Base-by-base conservation (phyloP, 495 filamentous ascomycete species). In the Daldinia bambusicola region DNA sequence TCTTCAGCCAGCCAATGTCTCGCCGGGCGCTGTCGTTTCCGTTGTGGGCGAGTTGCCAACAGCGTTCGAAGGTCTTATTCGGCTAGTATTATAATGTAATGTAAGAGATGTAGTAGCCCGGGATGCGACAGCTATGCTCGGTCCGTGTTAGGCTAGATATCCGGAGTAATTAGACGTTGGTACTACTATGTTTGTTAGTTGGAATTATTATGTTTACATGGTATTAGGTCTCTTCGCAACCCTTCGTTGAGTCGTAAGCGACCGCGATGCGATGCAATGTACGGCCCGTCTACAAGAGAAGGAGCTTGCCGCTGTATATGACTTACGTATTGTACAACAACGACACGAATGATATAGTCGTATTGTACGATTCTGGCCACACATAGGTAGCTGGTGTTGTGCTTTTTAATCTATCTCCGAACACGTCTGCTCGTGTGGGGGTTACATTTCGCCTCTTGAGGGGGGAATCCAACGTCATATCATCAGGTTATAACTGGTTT, bases 1-100 rank as follows among this genome's bases (percentile, higher is more conserved):
- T 73, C 65, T 73, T 66, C 70, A 73, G 70, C 66, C 38, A 37
- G 66, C 66, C 62, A 62, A 55, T 69, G 60, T 61, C 61, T 66
- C 55, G 41, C 16, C 14, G 48, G 13, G 12, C 51, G 45, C 45
- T 52, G 69, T 69, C 66, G 55, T 66, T 73, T 61, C 65, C 66
- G 30, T 63, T 66, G 52, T 62, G 61, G 66, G 61, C 66, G n/a
- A 69, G 66, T 38, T 66, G 61, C 34, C 20, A 56, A 53, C 26
- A 43, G 30, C 53, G 0, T 14, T 34, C 7, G 22, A 26, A 16
- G 67, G 58, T 67, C 59, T 63, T 60, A 53, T 40, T 56, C 18
- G 30, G 31, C 53, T 52, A 53, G 1, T 26, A 26, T 26, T 26
- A 3, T 26, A 26, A 26, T 26, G 26, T 26, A 26, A 26, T 26